Percentiles rank a stretch among this genome's conserved stretches.
These are phyloP conservation scores for Neurospora sp. DNA, from an alignment of 495 filamentous ascomycete species.

Conservation along the genomic window DNA sequence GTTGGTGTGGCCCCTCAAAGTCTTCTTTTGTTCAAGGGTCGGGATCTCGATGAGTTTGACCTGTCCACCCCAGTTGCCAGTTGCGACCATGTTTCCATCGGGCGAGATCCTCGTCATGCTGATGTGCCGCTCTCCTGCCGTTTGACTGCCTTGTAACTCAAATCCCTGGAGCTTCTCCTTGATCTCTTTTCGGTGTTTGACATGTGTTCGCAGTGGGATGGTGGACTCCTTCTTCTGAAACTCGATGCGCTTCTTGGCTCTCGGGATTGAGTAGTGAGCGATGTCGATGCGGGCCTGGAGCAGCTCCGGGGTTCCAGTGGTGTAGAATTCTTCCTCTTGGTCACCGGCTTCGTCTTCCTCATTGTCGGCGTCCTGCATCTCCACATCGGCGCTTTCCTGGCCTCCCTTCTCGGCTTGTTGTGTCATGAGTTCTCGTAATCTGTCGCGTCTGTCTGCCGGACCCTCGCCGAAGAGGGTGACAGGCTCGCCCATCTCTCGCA, in stretches of 20 bases:
- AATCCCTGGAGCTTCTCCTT: slow-evolving; percentile 77
- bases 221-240: slow-evolving; percentile 69
- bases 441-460: slow-evolving; percentile 73
- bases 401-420: slow-evolving; percentile 54
- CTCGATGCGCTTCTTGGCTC: slow-evolving; percentile 65
- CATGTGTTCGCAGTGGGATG: slow-evolving; percentile 77
- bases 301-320: slow-evolving; percentile 63
- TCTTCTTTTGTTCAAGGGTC: slow-evolving; percentile 62
- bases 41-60: slow-evolving; percentile 80
- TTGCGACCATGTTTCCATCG: slow-evolving; percentile 71
- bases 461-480: slow-evolving; percentile 95
- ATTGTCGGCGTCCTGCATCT: slow-evolving; percentile 57
- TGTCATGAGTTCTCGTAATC: slow-evolving; percentile 72
- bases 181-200: slow-evolving; percentile 79
- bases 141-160: slow-evolving; percentile 86
- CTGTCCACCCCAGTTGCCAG: slow-evolving; percentile 83
- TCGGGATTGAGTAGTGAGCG: slow-evolving; percentile 74
- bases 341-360: slow-evolving; percentile 54
- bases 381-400: slow-evolving; percentile 45
- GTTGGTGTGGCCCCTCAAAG: slow-evolving; percentile 72
- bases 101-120: slow-evolving; percentile 87
- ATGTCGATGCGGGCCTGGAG: slow-evolving; percentile 71
- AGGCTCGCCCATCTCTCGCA: slow-evolving; percentile 81
- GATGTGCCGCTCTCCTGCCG: slow-evolving; percentile 80
- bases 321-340: slow-evolving; percentile 95